Percentiles rank a stretch among this genome's conserved stretches.
Evolutionary conservation across 1,284 basidiomycete species (phyloP).

Genomic region (Papiliotrema terrestris): DNA sequence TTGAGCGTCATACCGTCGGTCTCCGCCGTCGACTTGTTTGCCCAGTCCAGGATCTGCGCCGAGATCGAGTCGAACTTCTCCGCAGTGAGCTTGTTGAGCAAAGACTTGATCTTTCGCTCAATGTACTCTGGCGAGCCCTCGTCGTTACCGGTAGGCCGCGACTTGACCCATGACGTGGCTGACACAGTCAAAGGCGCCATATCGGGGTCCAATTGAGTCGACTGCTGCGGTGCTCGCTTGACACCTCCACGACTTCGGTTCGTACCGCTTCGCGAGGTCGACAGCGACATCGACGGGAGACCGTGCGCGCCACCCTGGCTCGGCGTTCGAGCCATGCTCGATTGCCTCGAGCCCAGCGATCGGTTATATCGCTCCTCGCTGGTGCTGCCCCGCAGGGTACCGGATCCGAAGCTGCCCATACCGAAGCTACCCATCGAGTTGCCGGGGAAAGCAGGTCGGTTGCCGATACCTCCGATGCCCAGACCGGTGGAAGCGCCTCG

Average conservation of each 20-base stretch:
- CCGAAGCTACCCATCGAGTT: constrained; percentile 52
- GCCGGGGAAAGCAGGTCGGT: constrained; percentile 50
- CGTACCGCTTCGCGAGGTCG: constrained; percentile 24
- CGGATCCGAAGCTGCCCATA: constrained; percentile 72
- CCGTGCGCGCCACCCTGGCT: constrained; percentile 55
- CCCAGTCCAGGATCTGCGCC: constrained; percentile 87
- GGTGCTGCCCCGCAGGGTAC: constrained; percentile 52
- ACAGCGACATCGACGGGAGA: constrained; percentile 26
- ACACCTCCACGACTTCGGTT: constrained; percentile 43
- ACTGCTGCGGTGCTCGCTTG: constrained; percentile 39
- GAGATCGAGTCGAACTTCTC: constrained; percentile 96
- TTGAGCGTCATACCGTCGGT: constrained; percentile 90
- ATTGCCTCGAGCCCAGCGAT: constrained; percentile 9
- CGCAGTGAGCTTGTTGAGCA: constrained; percentile 96
- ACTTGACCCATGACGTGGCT: constrained; percentile 74
- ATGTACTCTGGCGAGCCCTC: constrained; percentile 74
- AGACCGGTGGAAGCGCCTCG: constrained; percentile 52
- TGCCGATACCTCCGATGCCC: constrained; percentile 41
- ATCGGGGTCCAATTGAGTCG: constrained; percentile 46
- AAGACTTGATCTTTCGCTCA: constrained; percentile 86
- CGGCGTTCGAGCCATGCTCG: constrained; percentile 66
- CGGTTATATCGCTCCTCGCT: constrained; percentile 67
- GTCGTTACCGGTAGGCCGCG: constrained; percentile 50
- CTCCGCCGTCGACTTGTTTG: constrained; percentile 89
- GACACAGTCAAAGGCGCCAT: constrained; percentile 71